Evolutionary conservation across 345 rosid species (phyloP), one percentile per base, ranked within the genome.

Genomic region (Linum trigynum): DNA sequence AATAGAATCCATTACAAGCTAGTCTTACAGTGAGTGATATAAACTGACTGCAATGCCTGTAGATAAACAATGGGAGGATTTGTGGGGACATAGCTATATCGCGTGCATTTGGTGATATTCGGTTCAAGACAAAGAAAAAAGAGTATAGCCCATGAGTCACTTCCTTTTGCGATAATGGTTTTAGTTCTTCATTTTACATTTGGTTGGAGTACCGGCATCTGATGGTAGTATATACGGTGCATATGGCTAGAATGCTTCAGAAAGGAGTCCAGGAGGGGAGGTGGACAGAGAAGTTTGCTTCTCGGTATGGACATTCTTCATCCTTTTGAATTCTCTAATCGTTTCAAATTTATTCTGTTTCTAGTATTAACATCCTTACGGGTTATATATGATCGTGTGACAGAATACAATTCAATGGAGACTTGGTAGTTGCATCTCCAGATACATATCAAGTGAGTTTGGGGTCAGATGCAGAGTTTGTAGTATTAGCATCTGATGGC

Each of bases 61-160:
- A 92, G 98, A 78, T 92, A 69, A 76, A 69, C 71, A 92, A 92
- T 70, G 96, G 98, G 67, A 86, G 98, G 81, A 89, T 92, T 42
- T 92, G 98, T 39, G 95, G 95, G 23, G 97, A 92, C 75, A 89
- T 92, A 72, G 87, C 98, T 17, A 90, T 92, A 48, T 87, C 97
- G 10, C 97, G 98, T 72, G 91, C 98, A 70, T 89, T 92, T 70
- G 98, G 98, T 32, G 98, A 92, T 78, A 74, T 78, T 65, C 89
- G 87, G 64, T 89, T 84, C 82, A 89, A 92, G 83, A 86, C 88
- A 65, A 92, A 89, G 85, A 89, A 92, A 78, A 78, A 79, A 36
- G 84, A 87, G 97, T 92, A 72, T n/a, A 70, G 74, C 69, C 69
- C 75, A 74, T 65, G 48, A 53, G 38, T 56, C 51, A 62, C 63